Evolutionary conservation across 2,329 filamentous ascomycete genomes (phyloP), one percentile per base, ranked within the genome.

Genomic region (Trichoderma atroviride): DNA sequence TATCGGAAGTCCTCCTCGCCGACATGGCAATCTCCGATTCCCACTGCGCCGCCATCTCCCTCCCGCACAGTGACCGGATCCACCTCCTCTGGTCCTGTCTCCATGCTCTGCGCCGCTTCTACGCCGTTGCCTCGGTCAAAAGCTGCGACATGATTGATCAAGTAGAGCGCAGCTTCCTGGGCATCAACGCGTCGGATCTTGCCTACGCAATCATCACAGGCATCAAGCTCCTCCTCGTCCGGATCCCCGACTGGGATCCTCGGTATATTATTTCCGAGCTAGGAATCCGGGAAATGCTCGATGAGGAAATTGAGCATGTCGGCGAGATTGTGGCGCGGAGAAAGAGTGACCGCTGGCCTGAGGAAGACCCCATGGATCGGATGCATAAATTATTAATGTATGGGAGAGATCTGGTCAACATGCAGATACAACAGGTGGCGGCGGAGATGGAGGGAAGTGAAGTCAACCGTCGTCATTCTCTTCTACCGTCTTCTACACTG

Each of bases 1-100:
- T 85, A 14, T 82, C 82, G 27, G 80, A 85, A 71, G 77, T 84
- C 10, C 79, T 86, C 4, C 76, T 86, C 22, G 83, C 82, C 71
- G 84, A 85, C 71, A 75, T 83, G 47, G 81, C 79, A 69, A 75
- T 86, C 33, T 80, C 81, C 4, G 83, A 84, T 3, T 72, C 76
- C 29, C 75, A 77, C 70, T 77, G 77, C 55, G 72, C 72, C 11
- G 69, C 76, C 10, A 72, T 75, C 3, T 75, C 75, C 53, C 75
- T 84, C 63, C 65, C 79, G 5, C 71, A 76, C 10, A 74, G 78
- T 1, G 81, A 84, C 37, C 81, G 83, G 9, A 76, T 85, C 1
- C 77, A 80, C 24, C 78, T 85, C 22, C 80, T 86, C n/a, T 83
- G 81, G 81, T 74, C 75, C 11, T 85, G 84, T 70, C 75, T 83